Evolutionary conservation across 2,329 filamentous ascomycete genomes (phyloP), one percentile per base, ranked within the genome.

Genomic region (Diaporthe citrichinensis): DNA sequence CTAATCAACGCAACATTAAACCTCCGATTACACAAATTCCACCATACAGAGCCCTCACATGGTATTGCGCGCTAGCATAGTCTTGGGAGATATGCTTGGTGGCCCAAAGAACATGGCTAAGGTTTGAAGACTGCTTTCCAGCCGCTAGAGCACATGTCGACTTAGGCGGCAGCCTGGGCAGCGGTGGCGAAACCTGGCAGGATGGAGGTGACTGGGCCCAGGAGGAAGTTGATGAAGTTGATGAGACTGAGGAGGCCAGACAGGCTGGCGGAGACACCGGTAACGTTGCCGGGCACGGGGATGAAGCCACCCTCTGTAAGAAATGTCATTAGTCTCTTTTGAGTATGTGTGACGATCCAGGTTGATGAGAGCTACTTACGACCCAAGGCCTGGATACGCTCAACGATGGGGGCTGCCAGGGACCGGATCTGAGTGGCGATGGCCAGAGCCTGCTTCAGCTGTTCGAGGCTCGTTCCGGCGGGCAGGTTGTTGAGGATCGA

Each of bases 221-320:
- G 25, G 17, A 46, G 39, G 39, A 46, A 65, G 25, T 2, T 28
- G 15, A 65, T 65, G 39, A 65, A 31, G 39, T 65, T 65, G 59
- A 65, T 46, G 20, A 65, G 59, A 46, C 25, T 46, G 39, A 65
- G 59, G n/a, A 65, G 59, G n/a, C 15, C 39, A 10, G 59, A 65
- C 59, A 65, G 59, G 59, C 39, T 46, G 17, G 12, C 10, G 39
- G 39, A 23, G 59, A 65, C 39, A 8, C 15, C 25, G 20, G 14
- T 2, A 9, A 20, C 39, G 17, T 65, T 65, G 59, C 36, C 39
- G 25, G 59, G 59, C 59, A 65, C 9, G 25, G 25, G 59, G 17
- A 65, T 65, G 34, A 65, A 28, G 25, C 59, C 59, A 4, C 39
- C 15, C 59, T 62, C 59, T 62, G n/a, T 44, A 12, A 12, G 25